Evolutionary conservation across 2,329 filamentous ascomycete genomes (phyloP).

Genomic region (Hypoxylon sp.): DNA sequence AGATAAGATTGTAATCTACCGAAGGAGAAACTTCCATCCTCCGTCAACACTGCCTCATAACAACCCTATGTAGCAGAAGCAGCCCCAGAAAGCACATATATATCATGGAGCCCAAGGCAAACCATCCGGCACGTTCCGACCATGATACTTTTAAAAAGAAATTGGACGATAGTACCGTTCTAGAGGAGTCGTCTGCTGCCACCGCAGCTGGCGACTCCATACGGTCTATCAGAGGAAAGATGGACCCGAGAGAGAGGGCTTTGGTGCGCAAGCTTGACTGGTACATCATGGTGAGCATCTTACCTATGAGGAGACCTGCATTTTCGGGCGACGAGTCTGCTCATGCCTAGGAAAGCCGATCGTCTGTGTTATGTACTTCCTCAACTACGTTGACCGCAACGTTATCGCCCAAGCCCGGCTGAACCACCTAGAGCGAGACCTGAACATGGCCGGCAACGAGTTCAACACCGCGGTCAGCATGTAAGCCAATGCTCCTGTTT

Average conservation of each 20-base stretch:
- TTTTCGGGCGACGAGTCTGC: neutral
- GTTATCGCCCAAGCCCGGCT: conserved; percentile 57
- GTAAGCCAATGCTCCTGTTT: neutral
- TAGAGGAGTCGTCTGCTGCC: neutral
- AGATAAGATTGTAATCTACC: neutral
- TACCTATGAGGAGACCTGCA: neutral
- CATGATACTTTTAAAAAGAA: neutral
- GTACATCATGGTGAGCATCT: conserved; percentile 51
- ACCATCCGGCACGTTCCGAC: neutral
- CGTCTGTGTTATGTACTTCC: conserved; percentile 55
- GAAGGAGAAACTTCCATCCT: neutral
- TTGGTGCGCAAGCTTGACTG: conserved; percentile 53
- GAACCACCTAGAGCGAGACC: conserved; percentile 52
- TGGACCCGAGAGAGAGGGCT: conserved; percentile 50
- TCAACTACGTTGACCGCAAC: conserved; percentile 57
- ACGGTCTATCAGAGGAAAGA: conserved; percentile 39
- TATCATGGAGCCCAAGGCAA: conserved; percentile 3
- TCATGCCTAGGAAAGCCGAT: conserved; percentile 40
- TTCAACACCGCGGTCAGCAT: conserved; percentile 51
- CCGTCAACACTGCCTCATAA: neutral
- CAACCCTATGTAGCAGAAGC: too few relatives aligned
- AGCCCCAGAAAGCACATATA: neutral
- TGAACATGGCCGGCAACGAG: conserved; percentile 51
- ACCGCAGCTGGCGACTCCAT: neutral
- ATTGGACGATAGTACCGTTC: neutral